phyloP scores from a whole-genome alignment of 1,139 yeast species.

The Meyerozyma smithsonii region DNA sequence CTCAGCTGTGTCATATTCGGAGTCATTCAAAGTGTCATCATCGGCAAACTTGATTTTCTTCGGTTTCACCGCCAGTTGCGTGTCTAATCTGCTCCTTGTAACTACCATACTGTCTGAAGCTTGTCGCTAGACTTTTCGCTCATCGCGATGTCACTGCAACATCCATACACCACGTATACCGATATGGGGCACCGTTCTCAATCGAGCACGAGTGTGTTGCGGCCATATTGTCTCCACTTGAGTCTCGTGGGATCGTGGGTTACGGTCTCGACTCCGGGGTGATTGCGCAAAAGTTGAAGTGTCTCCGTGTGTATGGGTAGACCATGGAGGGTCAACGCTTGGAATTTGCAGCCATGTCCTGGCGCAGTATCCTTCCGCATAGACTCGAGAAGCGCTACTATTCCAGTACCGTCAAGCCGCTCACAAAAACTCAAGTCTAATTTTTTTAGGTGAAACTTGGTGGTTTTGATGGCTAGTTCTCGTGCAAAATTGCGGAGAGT shows the following conservation, averaged over 20 bases:
- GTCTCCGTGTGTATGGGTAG: neutral
- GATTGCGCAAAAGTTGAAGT: neutral
- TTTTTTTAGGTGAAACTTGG: neutral
- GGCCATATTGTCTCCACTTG: slow-evolving; percentile 1
- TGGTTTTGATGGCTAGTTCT: neutral
- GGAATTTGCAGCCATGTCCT: neutral
- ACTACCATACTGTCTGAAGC: neutral
- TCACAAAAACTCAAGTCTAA: slow-evolving; percentile 2
- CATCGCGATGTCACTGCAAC: neutral
- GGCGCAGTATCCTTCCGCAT: neutral
- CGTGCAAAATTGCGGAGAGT: neutral
- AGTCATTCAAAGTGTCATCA: neutral
- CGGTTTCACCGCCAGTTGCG: slow-evolving; percentile 1
- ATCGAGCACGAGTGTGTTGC: neutral
- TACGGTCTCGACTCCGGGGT: neutral
- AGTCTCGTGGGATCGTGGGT: neutral
- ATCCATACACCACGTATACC: slow-evolving; percentile 2
- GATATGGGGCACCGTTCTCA: neutral
- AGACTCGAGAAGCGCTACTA: neutral
- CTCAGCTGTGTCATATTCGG: neutral
- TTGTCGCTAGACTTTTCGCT: neutral
- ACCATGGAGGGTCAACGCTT: neutral
- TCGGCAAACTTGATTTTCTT: neutral
- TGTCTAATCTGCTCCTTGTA: slow-evolving; percentile 2
- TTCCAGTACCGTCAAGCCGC: neutral